Conservation (phyloP, 768 basidiomycete species). For the Coprinopsis marcescibilis region DNA sequence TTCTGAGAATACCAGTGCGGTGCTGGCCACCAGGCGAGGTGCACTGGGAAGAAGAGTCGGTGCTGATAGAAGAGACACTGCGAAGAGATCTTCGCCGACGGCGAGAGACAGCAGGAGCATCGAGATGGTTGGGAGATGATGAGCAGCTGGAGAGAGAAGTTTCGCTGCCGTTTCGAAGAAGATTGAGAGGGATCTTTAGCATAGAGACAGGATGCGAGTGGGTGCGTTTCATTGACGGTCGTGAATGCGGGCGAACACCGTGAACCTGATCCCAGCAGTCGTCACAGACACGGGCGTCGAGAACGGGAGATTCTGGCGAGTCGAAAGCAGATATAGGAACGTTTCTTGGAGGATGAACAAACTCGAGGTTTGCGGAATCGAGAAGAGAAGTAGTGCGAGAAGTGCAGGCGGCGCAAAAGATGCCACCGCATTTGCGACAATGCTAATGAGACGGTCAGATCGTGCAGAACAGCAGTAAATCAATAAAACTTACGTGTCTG, state of each 20-base stretch:
- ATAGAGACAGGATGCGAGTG: constrained; percentile 36
- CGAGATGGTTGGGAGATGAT: constrained; percentile 17
- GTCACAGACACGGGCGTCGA: constrained; percentile 63
- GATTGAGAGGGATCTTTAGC: constrained; percentile 28
- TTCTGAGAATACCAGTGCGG: constrained; percentile 25
- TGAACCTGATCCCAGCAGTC: constrained; percentile 74
- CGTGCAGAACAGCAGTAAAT: constrained; percentile 1
- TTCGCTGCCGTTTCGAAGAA: constrained; percentile 18
- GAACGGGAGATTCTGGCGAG: constrained; percentile 54
- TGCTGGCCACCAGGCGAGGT: constrained; percentile 14
- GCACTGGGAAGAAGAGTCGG: constrained; percentile 26
- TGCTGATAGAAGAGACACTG: constrained; percentile 30
- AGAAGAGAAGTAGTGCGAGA: constrained; percentile 56
- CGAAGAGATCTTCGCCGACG: constrained; percentile 25
- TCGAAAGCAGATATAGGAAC: constrained; percentile 53
- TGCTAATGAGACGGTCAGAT: constrained; percentile 42
- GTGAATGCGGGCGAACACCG: constrained; percentile 39
- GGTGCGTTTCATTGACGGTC: constrained; percentile 28
- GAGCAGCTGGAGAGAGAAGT: constrained; percentile 21
- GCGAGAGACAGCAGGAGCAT: constrained; percentile 20
- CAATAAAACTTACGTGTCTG: constrained; percentile 54
- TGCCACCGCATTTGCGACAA: constrained; percentile 79
- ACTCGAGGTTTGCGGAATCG: constrained; percentile 65
- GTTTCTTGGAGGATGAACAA: constrained; percentile 67
- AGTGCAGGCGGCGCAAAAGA: constrained; percentile 65